Conservation (phyloP, 257 asterid genomes). For the Salvia hispanica region DNA sequence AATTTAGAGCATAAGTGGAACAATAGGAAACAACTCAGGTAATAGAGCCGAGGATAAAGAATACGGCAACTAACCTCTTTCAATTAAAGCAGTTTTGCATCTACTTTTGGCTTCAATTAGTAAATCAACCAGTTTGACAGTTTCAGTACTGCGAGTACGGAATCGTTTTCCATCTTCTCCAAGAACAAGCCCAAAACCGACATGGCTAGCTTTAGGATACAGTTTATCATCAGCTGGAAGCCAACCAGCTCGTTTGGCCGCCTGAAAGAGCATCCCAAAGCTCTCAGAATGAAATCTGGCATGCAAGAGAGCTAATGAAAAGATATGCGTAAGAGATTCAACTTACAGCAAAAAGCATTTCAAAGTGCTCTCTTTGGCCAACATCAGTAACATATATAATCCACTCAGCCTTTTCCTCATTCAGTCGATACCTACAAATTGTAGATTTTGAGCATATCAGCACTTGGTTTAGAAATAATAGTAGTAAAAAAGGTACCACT, state of each 20-base stretch:
- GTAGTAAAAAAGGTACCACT: not conserved
- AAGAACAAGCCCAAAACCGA: slow-evolving; percentile 88
- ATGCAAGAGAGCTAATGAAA: slow-evolving; percentile 15
- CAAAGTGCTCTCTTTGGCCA: slow-evolving; percentile 94
- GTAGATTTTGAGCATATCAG: slow-evolving; percentile 13
- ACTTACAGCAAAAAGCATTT: slow-evolving; percentile 87
- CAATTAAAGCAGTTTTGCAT: slow-evolving; percentile 69
- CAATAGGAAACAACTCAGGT: not conserved
- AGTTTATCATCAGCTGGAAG: slow-evolving; percentile 68
- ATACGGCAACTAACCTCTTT: slow-evolving; percentile 61
- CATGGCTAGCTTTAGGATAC: slow-evolving; percentile 84
- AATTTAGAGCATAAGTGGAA: slow-evolving; percentile 16
- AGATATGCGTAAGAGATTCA: slow-evolving; percentile 7
- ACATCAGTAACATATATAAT: slow-evolving; percentile 87
- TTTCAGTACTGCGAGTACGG: slow-evolving; percentile 89
- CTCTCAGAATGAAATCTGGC: slow-evolving; percentile 25
- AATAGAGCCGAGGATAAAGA: slow-evolving; percentile 1
- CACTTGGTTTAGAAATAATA: not conserved
- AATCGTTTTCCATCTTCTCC: slow-evolving; percentile 94
- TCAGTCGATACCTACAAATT: slow-evolving; percentile 76
- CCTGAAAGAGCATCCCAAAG: slow-evolving; percentile 51
- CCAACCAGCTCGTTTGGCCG: slow-evolving; percentile 91
- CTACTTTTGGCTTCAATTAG: slow-evolving; percentile 88
- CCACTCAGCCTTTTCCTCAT: slow-evolving; percentile 94
- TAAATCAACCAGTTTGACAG: slow-evolving; percentile 82